phyloP scores from a whole-genome alignment of 1,284 basidiomycete genomes.

The Singerocomus inundabilis region DNA sequence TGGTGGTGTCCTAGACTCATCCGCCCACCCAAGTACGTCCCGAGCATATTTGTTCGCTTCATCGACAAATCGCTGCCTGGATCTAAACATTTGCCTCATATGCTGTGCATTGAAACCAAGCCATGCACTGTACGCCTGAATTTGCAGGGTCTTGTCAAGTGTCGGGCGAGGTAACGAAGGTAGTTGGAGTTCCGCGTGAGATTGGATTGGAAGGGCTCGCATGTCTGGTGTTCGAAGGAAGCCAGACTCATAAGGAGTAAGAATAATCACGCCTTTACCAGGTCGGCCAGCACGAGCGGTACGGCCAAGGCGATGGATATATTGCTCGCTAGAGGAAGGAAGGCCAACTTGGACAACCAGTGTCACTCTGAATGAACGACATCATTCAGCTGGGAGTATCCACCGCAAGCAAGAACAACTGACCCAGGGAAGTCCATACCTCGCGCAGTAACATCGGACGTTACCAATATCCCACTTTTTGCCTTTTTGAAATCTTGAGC shows the following conservation, averaged over 20 bases:
- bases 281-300: slow-evolving; percentile 82
- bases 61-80: slow-evolving; percentile 42
- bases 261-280: slow-evolving; percentile 62
- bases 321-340: slow-evolving; percentile 77
- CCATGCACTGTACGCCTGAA: slow-evolving; percentile 53
- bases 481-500: slow-evolving; percentile 52
- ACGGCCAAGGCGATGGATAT: slow-evolving; percentile 89
- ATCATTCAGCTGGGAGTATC: slow-evolving; percentile 33
- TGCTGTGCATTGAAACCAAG: slow-evolving; percentile 60
- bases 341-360: slow-evolving; percentile 70
- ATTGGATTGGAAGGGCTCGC: slow-evolving; percentile 40
- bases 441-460: slow-evolving; percentile 90
- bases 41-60: slow-evolving; percentile 46
- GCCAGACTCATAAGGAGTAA: slow-evolving; percentile 51
- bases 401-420: slow-evolving; percentile 51
- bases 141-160: slow-evolving; percentile 42
- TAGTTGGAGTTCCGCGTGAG: slow-evolving; percentile 24
- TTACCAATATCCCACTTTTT: slow-evolving; percentile 60
- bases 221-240: slow-evolving; percentile 52
- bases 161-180: slow-evolving; percentile 24
- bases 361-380: slow-evolving; percentile 45
- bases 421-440: slow-evolving; percentile 84
- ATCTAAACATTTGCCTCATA: slow-evolving; percentile 42
- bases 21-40: slow-evolving; percentile 42
- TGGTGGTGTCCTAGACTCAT: slow-evolving; percentile 37